Evolutionary conservation across 2,329 filamentous ascomycete species (phyloP).

Genomic region (Gremmenia infestans): DNA sequence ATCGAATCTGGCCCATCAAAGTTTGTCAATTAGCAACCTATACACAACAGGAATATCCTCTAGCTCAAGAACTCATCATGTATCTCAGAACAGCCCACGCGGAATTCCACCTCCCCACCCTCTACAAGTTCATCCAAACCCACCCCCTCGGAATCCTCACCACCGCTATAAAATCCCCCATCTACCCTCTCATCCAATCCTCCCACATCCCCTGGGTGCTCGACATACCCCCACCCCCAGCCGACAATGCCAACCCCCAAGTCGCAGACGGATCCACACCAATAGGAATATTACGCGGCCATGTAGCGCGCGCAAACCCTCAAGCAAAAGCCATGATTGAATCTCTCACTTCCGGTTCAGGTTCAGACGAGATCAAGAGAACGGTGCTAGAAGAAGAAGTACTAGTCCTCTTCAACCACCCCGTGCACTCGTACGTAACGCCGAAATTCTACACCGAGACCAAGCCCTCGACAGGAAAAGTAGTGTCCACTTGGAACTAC

Average conservation of each 20-base stretch:
- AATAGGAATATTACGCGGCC: conserved; percentile 45
- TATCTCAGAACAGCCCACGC: conserved; percentile 51
- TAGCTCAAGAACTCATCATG: conserved; percentile 38
- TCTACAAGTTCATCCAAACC: conserved; percentile 52
- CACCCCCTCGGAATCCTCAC: conserved; percentile 60
- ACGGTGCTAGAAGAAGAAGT: conserved; percentile 48
- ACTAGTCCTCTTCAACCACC: conserved; percentile 55
- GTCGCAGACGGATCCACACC: conserved; percentile 29
- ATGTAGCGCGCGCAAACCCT: conserved; percentile 58
- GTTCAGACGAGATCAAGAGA: conserved; percentile 9
- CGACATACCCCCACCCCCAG: conserved; percentile 34
- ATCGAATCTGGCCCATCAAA: not conserved
- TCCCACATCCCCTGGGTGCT: conserved; percentile 58
- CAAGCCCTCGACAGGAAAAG: conserved; percentile 59
- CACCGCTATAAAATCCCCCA: conserved; percentile 50
- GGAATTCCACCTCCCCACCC: conserved; percentile 43
- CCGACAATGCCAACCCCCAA: not conserved
- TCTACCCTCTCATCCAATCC: conserved; percentile 48
- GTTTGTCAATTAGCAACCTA: not conserved
- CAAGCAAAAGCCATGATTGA: conserved; percentile 58
- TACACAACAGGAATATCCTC: not conserved
- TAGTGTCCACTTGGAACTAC: conserved; percentile 70
- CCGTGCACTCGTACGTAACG: conserved; percentile 59
- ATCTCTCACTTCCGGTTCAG: conserved; percentile 22
- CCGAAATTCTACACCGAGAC: conserved; percentile 64